A percentile compares a stretch with the other conserved stretches of the same genome.
phyloP scores from a whole-genome alignment of 2,329 filamentous ascomycete species.

The Xylogone sp. region DNA sequence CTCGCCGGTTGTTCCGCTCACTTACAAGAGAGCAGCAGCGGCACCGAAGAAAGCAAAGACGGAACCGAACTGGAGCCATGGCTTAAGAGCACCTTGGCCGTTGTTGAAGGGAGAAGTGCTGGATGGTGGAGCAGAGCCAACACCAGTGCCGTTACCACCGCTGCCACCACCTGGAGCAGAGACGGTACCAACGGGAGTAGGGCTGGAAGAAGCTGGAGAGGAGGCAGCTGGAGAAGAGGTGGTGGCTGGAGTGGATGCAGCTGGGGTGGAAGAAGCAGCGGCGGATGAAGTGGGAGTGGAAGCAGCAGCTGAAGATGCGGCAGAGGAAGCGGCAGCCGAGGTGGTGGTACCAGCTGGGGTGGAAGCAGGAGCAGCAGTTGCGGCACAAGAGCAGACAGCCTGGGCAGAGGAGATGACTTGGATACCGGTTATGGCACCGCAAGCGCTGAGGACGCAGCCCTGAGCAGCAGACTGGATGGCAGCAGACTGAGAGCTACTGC shows the following conservation, averaged over 20 bases:
- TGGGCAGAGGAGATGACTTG: neutral
- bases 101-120: neutral
- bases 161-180: no score
- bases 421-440: conserved; percentile 1
- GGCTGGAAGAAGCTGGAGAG: neutral
- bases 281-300: neutral
- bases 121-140: neutral
- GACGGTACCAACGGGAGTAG: no score
- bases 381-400: conserved; percentile 7
- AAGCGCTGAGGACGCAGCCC: conserved; percentile 2
- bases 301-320: neutral
- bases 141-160: neutral
- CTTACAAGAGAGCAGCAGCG: neutral
- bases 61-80: conserved; percentile 1
- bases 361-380: neutral
- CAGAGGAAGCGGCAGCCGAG: conserved; percentile 1
- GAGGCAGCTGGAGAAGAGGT: neutral
- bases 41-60: neutral
- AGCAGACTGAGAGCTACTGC: conserved; percentile 1
- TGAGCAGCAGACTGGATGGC: conserved; percentile 1
- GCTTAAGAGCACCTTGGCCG: conserved; percentile 2
- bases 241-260: neutral
- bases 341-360: conserved; percentile 1
- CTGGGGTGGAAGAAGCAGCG: neutral
- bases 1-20: neutral